These are phyloP conservation scores for Gaeumannomyces sp. DNA, from an alignment of 2,329 filamentous ascomycete genomes.

Conservation along the genomic window DNA sequence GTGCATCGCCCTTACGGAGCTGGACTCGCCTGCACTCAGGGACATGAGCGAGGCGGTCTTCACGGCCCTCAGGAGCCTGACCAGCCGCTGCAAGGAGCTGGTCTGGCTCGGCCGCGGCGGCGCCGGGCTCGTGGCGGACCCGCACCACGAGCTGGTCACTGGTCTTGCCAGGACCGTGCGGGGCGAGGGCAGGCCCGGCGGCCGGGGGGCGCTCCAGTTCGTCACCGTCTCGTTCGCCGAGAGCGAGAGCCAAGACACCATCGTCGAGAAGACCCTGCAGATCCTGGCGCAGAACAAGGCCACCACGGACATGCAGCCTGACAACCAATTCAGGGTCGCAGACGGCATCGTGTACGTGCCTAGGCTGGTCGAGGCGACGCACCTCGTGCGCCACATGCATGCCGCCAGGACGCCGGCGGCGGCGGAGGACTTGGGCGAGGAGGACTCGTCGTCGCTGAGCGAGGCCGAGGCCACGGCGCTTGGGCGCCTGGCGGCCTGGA, in stretches of 20 bases:
- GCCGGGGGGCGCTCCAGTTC: constrained; percentile 12
- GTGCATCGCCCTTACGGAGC: constrained; percentile 16
- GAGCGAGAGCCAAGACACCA: constrained; percentile 6
- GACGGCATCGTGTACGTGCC: constrained; percentile 13
- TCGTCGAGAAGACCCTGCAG: constrained; percentile 13
- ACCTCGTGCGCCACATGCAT: constrained; percentile 10
- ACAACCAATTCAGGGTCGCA: constrained; percentile 18
- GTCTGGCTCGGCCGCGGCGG: constrained; percentile 17
- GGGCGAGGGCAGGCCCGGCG: constrained; percentile 13
- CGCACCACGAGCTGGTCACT: constrained; percentile 16
- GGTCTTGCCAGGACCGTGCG: constrained; percentile 14
- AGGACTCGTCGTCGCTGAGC: not conserved
- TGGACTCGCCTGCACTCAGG: constrained; percentile 14
- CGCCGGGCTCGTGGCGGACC: constrained; percentile 8
- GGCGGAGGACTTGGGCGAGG: no score
- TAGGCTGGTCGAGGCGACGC: constrained; percentile 15
- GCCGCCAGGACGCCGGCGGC: no score
- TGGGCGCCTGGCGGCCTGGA: not conserved
- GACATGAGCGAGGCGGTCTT: constrained; percentile 14
- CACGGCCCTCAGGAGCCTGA: constrained; percentile 13
- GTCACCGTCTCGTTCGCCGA: constrained; percentile 18
- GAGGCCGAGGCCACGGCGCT: not conserved
- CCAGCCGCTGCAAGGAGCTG: constrained; percentile 14
- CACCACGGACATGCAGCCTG: constrained; percentile 11
- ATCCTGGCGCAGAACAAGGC: constrained; percentile 8